These are phyloP conservation scores for Leccinum truebloodii DNA, from an alignment of 768 basidiomycete genomes.

Conservation along the genomic window DNA sequence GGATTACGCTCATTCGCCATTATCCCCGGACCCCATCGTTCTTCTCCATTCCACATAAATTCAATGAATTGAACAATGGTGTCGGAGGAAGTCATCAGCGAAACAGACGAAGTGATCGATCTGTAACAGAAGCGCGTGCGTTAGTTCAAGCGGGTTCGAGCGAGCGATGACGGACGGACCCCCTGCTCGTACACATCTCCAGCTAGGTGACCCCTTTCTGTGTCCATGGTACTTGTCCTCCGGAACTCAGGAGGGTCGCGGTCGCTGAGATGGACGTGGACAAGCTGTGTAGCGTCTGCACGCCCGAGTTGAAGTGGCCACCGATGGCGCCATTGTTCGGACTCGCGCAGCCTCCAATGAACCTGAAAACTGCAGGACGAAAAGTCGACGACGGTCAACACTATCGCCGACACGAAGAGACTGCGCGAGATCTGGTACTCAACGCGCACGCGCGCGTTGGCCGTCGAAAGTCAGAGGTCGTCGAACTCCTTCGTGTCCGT, in stretches of 20 bases:
- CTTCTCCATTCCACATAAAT: too few species aligned
- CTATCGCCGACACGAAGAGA: not conserved
- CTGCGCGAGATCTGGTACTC: slow-evolving; percentile 3
- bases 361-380: slow-evolving; percentile 32
- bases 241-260: slow-evolving; percentile 24
- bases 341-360: slow-evolving; percentile 17
- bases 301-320: slow-evolving; percentile 33
- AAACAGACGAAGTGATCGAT: slow-evolving; percentile 17
- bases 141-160: not conserved
- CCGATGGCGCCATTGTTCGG: slow-evolving; percentile 37
- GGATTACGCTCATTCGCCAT: too few species aligned
- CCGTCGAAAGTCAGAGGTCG: slow-evolving; percentile 18
- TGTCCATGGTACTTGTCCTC: not conserved
- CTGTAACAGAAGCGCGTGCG: slow-evolving; percentile 3
- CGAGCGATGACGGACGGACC: slow-evolving; percentile 5
- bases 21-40: too few species aligned
- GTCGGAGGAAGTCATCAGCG: slow-evolving; percentile 23
- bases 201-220: too few species aligned
- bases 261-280: slow-evolving; percentile 35
- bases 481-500: too few species aligned
- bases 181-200: slow-evolving; percentile 23
- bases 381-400: not conserved
- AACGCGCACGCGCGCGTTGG: slow-evolving; percentile 29
- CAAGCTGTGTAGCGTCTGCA: slow-evolving; percentile 33
- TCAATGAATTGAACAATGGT: not conserved